Evolutionary conservation across 306 rosid genomes (phyloP).

Genomic region (Dryas drummondii): DNA sequence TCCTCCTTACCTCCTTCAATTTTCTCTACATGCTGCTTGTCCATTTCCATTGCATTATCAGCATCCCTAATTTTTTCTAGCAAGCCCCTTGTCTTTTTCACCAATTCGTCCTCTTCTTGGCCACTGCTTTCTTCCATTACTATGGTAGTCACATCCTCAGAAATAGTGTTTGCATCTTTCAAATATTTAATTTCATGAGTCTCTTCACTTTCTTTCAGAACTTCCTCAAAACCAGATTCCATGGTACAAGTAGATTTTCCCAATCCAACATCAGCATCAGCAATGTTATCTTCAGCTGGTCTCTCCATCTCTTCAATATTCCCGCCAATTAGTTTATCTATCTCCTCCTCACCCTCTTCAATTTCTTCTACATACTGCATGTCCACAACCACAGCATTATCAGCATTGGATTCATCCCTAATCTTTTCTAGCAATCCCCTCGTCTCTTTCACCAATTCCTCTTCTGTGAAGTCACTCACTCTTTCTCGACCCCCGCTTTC

Average conservation of each 20-base stretch:
- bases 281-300: not conserved
- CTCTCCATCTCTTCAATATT: slow-evolving; percentile 17
- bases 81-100: slow-evolving; percentile 41
- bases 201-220: not conserved
- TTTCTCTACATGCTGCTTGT: not conserved
- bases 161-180: not conserved
- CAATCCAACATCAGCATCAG: slow-evolving; percentile 1
- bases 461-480: slow-evolving; percentile 29
- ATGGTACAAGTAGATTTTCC: not conserved
- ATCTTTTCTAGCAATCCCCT: slow-evolving; percentile 42
- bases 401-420: slow-evolving; percentile 49
- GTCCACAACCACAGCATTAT: slow-evolving; percentile 15
- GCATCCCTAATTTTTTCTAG: slow-evolving; percentile 45
- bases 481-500: slow-evolving; percentile 28
- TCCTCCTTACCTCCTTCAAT: slow-evolving; percentile 6
- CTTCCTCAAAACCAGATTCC: not conserved
- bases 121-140: slow-evolving; percentile 33
- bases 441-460: slow-evolving; percentile 45
- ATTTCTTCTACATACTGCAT: not conserved
- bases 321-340: not conserved
- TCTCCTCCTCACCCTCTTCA: slow-evolving; percentile 9
- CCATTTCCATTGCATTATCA: slow-evolving; percentile 22
- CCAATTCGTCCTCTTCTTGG: slow-evolving; percentile 36
- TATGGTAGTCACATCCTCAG: not conserved
- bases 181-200: not conserved